phyloP scores from a whole-genome alignment of 2,329 filamentous ascomycete species.

The Emmonsia crescens region DNA sequence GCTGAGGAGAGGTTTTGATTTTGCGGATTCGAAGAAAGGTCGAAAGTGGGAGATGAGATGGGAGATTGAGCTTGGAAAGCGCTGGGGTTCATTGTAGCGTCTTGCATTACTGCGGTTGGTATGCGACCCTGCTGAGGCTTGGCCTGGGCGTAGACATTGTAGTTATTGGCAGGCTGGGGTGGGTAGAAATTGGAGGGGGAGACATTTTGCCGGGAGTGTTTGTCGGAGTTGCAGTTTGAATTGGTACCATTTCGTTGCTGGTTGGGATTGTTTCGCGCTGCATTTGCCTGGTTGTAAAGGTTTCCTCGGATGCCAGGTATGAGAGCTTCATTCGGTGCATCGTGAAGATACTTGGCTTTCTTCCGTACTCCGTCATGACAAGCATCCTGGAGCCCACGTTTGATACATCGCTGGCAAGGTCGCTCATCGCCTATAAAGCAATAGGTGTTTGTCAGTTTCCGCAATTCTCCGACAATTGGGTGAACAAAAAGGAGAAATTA shows the following conservation, averaged over 20 bases:
- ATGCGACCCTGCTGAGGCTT: constrained; percentile 30
- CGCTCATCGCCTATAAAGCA: constrained; percentile 69
- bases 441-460: constrained; percentile 21
- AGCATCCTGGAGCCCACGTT: constrained; percentile 77
- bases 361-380: constrained; percentile 96
- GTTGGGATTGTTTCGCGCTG: constrained; percentile 25
- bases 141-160: constrained; percentile 33
- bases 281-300: constrained; percentile 39
- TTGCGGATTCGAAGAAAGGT: constrained; percentile 37
- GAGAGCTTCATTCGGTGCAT: constrained; percentile 80
- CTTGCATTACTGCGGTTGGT: constrained; percentile 34
- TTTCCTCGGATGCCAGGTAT: constrained; percentile 74
- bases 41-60: constrained; percentile 58
- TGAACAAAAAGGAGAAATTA: neutral
- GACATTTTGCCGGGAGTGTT: constrained; percentile 24
- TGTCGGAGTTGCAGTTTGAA: constrained; percentile 17
- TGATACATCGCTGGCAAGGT: constrained; percentile 87
- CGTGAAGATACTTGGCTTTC: constrained; percentile 97
- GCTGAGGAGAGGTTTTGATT: constrained; percentile 25
- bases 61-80: constrained; percentile 63
- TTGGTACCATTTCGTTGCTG: constrained; percentile 20
- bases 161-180: constrained; percentile 21
- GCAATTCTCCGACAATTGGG: neutral
- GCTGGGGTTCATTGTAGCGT: constrained; percentile 31
- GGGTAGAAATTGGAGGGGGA: constrained; percentile 37